Evolutionary conservation across 768 basidiomycete species (phyloP), one percentile per base, ranked within the genome.

Genomic region (Kwoniella shandongensis): DNA sequence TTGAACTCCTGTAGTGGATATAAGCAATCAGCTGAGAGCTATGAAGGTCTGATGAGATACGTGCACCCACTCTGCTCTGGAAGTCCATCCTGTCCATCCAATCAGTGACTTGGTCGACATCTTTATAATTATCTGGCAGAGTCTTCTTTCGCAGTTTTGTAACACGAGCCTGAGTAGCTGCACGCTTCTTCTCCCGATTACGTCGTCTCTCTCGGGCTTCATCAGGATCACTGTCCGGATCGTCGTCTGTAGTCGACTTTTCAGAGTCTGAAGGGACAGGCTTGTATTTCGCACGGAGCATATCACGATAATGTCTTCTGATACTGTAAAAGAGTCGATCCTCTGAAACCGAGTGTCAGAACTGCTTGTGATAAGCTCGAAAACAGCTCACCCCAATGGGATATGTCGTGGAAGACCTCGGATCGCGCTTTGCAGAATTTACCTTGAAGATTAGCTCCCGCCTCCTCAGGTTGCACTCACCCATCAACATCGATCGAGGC

Each of bases 281-380:
- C 29, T 51, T 41, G 47, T 58, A 54, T 55, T 58, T 65, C n/a
- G 75, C 74, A 59, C 69, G 70, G 57, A 54, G 67, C 50, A 54
- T 70, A 64, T 58, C 72, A 52, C 29, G 65, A 57, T 69, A 76
- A 35, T 63, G 63, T 4, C 46, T 52, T 18, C 54, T 45, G 48
- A 74, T 62, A 2, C 62, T 51, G 32, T 58, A 39, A 44, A 64
- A 73, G 12, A 75, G 54, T 8, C 55, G 54, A 25, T 62, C 45
- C 53, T 73, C 72, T 70, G 54, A 26, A 26, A 80, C 79, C 84
- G 88, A 86, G 53, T 83, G 84, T n/a, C 83, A 83, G 54, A 88
- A n/a, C n/a, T n/a, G n/a, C n/a, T n/a, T n/a, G n/a, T n/a, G n/a
- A n/a, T n/a, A n/a, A n/a, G n/a, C n/a, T n/a, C n/a, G n/a, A 89